These are phyloP conservation scores for Brassica cretica DNA, from an alignment of 345 rosid species.

Conservation along the genomic window DNA sequence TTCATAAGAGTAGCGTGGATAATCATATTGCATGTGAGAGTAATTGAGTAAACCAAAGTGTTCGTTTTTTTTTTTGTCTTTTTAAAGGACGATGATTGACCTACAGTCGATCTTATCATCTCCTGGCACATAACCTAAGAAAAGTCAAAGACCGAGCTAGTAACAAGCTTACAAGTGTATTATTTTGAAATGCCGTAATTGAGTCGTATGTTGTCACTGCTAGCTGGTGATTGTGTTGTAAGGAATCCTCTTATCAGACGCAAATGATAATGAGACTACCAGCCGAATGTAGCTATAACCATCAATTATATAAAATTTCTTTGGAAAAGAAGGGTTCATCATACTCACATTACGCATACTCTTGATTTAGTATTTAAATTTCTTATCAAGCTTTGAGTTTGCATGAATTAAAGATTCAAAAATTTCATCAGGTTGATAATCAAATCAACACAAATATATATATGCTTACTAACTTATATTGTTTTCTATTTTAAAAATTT, in stretches of 20 bases:
- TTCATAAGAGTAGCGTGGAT: neutral
- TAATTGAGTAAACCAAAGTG: neutral
- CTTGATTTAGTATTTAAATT: neutral
- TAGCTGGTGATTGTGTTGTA: neutral
- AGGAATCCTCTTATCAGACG: neutral
- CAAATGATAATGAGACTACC: neutral
- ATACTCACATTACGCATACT: neutral
- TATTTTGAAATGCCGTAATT: neutral
- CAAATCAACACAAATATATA: neutral
- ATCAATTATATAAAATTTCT: neutral
- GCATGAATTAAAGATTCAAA: neutral
- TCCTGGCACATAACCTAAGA: neutral
- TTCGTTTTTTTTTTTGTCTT: neutral
- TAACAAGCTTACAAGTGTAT: neutral
- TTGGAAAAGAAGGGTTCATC: neutral
- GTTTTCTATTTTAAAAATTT: neutral
- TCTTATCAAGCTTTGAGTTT: neutral
- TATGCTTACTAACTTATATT: neutral
- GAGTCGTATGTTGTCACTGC: neutral
- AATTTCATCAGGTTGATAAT: neutral
- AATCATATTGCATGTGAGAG: neutral
- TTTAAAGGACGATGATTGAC: neutral
- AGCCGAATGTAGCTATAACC: neutral
- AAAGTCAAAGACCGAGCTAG: slow-evolving; percentile 7
- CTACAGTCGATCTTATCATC: neutral